Conservation (phyloP, 352 stramenopile genomes). For the Phytophthora foliorum region DNA sequence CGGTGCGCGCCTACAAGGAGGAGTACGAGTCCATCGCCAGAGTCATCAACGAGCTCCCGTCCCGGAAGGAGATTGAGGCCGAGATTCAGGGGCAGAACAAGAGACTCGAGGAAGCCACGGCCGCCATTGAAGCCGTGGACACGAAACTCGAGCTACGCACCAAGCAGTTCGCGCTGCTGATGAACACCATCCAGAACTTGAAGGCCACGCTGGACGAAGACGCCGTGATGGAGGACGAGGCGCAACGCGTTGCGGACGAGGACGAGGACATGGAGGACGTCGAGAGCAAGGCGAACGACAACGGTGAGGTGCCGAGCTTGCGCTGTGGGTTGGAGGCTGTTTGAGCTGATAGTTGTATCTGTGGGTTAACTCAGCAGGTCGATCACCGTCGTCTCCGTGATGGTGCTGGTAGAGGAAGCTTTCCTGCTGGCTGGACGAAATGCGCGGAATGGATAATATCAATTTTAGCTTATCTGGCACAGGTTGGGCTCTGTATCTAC, state of each 20-base stretch:
- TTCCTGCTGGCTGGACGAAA: not conserved
- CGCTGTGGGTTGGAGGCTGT: constrained; percentile 9
- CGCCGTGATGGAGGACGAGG: constrained; percentile 65
- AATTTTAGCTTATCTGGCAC: not conserved
- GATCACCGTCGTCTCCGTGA: constrained; percentile 36
- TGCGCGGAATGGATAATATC: constrained; percentile 21
- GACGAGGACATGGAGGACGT: constrained; percentile 82
- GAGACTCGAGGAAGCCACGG: constrained; percentile 61
- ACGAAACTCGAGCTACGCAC: constrained; percentile 70
- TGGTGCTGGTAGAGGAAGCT: not conserved
- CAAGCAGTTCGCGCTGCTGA: constrained; percentile 86
- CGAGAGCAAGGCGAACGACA: constrained; percentile 29
- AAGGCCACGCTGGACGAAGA: constrained; percentile 85
- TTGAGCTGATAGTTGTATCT: not conserved
- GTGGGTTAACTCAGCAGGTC: constrained; percentile 1
- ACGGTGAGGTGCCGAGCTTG: constrained; percentile 10
- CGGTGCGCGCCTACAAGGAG: constrained; percentile 86
- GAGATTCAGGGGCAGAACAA: constrained; percentile 73
- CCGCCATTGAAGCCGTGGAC: constrained; percentile 65
- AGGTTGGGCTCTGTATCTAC: constrained; percentile 11
- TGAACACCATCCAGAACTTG: constrained; percentile 88
- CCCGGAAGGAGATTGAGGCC: constrained; percentile 62
- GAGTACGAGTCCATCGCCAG: constrained; percentile 90
- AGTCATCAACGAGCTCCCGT: constrained; percentile 86
- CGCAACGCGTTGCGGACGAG: constrained; percentile 52